These are phyloP conservation scores for Zymoseptoria brevis DNA, from an alignment of 2,329 filamentous ascomycete species.

Conservation along the genomic window DNA sequence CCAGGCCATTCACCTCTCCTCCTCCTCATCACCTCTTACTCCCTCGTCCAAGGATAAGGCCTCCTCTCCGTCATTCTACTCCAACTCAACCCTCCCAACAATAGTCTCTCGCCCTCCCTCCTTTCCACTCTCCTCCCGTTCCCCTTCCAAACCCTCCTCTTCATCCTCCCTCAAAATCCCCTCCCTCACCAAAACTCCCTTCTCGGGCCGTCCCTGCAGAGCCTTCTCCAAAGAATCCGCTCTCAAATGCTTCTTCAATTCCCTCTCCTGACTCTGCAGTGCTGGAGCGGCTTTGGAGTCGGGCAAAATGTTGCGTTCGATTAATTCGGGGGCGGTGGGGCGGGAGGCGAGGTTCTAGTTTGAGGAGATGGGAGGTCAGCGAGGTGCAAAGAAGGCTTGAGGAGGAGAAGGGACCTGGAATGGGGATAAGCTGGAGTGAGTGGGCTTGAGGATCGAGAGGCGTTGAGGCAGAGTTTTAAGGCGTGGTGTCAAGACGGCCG, in stretches of 20 bases:
- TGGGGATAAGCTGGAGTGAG: neutral
- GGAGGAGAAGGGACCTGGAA: neutral
- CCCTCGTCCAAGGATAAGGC: too few relatives aligned
- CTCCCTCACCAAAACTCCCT: constrained; percentile 67
- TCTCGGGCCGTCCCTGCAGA: constrained; percentile 66
- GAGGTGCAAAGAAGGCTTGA: neutral
- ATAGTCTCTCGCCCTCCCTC: neutral
- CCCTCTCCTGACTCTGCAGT: constrained; percentile 70
- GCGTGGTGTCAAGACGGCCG: too few relatives aligned
- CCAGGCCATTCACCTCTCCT: neutral
- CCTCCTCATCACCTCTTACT: constrained; percentile 4
- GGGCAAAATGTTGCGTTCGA: constrained; percentile 84
- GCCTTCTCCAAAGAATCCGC: constrained; percentile 82
- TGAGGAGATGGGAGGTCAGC: neutral
- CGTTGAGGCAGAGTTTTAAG: too few relatives aligned
- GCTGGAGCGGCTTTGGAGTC: constrained; percentile 69
- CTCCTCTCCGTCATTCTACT: neutral
- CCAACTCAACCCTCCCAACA: neutral
- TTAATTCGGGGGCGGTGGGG: constrained; percentile 63
- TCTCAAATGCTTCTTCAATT: constrained; percentile 82
- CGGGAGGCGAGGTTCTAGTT: constrained; percentile 48
- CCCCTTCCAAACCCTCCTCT: constrained; percentile 2
- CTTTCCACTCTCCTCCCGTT: constrained; percentile 5
- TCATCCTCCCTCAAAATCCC: constrained; percentile 57
- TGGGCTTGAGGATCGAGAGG: too few relatives aligned